Base-by-base conservation (phyloP, 495 filamentous ascomycete genomes). In the Penicillium nucicola region DNA sequence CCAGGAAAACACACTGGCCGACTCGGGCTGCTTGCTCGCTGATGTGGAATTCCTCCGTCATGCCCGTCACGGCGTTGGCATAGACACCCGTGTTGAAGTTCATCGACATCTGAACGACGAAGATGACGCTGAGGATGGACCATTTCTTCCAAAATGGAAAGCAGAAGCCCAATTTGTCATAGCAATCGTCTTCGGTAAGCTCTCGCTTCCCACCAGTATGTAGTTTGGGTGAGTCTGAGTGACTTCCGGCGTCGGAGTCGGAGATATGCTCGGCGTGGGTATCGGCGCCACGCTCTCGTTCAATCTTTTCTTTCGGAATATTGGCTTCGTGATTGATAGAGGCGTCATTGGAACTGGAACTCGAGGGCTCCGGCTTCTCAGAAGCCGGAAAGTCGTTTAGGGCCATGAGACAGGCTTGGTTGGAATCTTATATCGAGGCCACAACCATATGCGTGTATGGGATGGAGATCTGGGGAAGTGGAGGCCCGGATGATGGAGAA, bases 51-150 rank as follows among this genome's bases (percentile, higher is more conserved):
- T 86, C 65, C 36, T 81, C 66, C 1, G 79, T 72, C 48, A 92
- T 78, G 5, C 80, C 80, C 0, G 54, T 54, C 11, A 89, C 65
- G 12, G 78, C 86, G 57, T 87, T 87, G 32, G 82, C 75, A 66
- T 88, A 90, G 10, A 89, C 76, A 25, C 80, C 82, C 9, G 84
- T 85, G 73, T 90, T 90, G 75, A 90, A 87, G 72, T 92, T 92
- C 87, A 92, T 92, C 4, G 87, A 90, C 42, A 84, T 82, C 56
- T 90, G 88, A 6, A 92, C 84, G 34, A 78, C 61, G 70, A 90
- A 89, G 62, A 92, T 85, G 52, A 89, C 77, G 20, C 74, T 78
- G 34, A 90, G 76, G 57, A 90, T 86, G 42, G 61, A 77, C 87
- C 87, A 92, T 66, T 89, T 90, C 75, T 84, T 90, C 71, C 76